These are phyloP conservation scores for Boechera stricta DNA, from an alignment of 345 rosid species.

Conservation along the genomic window DNA sequence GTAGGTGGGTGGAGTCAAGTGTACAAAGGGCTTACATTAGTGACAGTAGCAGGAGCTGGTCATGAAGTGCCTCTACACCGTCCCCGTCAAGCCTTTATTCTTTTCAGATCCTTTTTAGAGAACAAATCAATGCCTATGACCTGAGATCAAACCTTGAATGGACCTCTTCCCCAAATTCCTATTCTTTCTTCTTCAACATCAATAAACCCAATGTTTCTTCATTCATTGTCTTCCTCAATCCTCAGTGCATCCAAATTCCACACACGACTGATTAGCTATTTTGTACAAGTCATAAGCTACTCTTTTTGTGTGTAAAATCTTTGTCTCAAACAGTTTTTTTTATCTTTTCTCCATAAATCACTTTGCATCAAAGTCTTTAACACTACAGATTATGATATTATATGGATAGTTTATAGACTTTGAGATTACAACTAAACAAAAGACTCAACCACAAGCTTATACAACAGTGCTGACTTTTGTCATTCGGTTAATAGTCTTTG, in stretches of 20 bases:
- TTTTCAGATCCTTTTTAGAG: slow-evolving; percentile 85
- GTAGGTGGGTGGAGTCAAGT: slow-evolving; percentile 99
- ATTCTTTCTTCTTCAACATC: slow-evolving; percentile 26
- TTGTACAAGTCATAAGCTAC: slow-evolving; percentile 8
- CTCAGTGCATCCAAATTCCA: not conserved
- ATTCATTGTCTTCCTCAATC: slow-evolving; percentile 17
- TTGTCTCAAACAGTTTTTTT: not conserved
- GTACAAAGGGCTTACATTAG: slow-evolving; percentile 80
- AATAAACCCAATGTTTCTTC: slow-evolving; percentile 31
- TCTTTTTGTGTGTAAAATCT: slow-evolving; percentile 13
- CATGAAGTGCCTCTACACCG: slow-evolving; percentile 91
- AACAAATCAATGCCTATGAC: slow-evolving; percentile 67
- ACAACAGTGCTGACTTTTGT: slow-evolving; percentile 7
- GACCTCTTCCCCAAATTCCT: slow-evolving; percentile 18
- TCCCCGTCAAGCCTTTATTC: slow-evolving; percentile 85
- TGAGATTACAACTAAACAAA: not conserved
- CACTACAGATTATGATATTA: slow-evolving; percentile 2
- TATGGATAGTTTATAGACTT: not conserved
- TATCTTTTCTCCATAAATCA: not conserved
- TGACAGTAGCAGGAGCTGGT: slow-evolving; percentile 89
- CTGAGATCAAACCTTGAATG: slow-evolving; percentile 28
- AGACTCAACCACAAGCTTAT: not conserved
- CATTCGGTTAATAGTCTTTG: not conserved
- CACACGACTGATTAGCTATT: slow-evolving; percentile 3
- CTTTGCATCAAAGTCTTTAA: not conserved